Conservation (phyloP, 768 basidiomycete species). For the Pleurotus platypus region DNA sequence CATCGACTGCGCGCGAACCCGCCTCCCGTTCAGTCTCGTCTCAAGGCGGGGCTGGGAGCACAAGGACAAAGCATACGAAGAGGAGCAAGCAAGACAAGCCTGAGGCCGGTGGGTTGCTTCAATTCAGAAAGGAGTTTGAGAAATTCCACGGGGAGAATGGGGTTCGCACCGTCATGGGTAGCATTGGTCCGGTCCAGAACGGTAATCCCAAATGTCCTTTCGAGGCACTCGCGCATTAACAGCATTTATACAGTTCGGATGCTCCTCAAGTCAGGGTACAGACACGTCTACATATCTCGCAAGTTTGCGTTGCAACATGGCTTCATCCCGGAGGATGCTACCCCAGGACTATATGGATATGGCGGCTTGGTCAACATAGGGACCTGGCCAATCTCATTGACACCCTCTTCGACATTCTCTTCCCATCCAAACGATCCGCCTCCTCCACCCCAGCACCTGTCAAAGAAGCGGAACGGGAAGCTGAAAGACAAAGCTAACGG, state of each 20-base stretch:
- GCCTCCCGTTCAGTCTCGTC: constrained; percentile 30
- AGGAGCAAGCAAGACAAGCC: constrained; percentile 26
- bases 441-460: constrained; percentile 12
- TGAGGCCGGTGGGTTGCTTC: constrained; percentile 45
- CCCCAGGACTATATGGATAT: constrained; percentile 93
- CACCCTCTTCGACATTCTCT: constrained; percentile 35
- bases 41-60: constrained; percentile 24
- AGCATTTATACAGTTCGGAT: constrained; percentile 63
- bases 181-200: constrained; percentile 85
- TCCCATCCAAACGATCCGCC: constrained; percentile 23
- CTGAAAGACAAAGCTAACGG: constrained; percentile 12
- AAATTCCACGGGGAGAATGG: constrained; percentile 90
- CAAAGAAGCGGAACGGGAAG: constrained; percentile 10
- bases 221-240: background rate
- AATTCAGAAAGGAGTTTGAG: constrained; percentile 74
- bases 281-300: constrained; percentile 93
- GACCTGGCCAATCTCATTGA: constrained; percentile 78
- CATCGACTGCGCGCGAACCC: constrained; percentile 28
- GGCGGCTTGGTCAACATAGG: constrained; percentile 84
- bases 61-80: constrained; percentile 38
- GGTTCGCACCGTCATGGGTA: constrained; percentile 87
- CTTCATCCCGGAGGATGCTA: constrained; percentile 84
- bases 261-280: constrained; percentile 88
- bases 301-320: constrained; percentile 86
- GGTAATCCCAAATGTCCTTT: constrained; percentile 42